Conservation (phyloP, 192 early-diverging fungal species). For the Coemansia sp. region DNA sequence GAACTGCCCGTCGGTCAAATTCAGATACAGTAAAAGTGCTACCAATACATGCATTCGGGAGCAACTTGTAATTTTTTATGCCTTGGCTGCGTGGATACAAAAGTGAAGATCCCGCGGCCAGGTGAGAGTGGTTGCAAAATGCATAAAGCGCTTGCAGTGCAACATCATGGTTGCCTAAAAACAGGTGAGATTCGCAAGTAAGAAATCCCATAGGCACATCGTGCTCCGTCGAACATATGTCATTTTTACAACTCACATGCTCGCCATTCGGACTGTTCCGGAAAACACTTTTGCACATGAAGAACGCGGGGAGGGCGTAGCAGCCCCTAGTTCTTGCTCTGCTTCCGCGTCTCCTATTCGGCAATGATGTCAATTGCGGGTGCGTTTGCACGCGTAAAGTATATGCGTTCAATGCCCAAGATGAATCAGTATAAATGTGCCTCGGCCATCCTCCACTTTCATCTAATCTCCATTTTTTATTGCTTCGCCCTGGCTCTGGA, state of each 20-base stretch:
- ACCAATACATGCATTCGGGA: neutral
- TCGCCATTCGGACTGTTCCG: slow-evolving; percentile 12
- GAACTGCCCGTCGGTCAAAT: neutral
- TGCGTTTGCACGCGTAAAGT: neutral
- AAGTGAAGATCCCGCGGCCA: too few relatives aligned
- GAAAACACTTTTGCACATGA: slow-evolving; percentile 8
- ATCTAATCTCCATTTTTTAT: slow-evolving; percentile 8
- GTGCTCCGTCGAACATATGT: neutral
- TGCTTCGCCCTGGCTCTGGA: neutral
- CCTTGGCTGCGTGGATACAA: too few relatives aligned
- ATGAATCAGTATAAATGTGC: slow-evolving; percentile 13
- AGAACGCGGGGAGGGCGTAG: neutral
- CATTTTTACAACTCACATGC: slow-evolving; percentile 10
- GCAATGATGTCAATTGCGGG: slow-evolving; percentile 2
- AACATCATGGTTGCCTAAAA: too few relatives aligned
- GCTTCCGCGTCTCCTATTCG: neutral
- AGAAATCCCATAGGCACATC: neutral
- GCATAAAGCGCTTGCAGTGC: too few relatives aligned
- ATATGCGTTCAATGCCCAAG: neutral
- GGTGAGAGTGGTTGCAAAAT: too few relatives aligned
- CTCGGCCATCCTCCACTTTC: neutral
- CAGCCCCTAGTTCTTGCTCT: neutral
- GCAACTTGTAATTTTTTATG: neutral
- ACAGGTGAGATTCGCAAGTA: too few relatives aligned
- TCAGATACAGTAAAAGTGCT: neutral